Evolutionary conservation across 2,329 filamentous ascomycete species (phyloP), one percentile per base, ranked within the genome.

Genomic region (Colletotrichum musae): DNA sequence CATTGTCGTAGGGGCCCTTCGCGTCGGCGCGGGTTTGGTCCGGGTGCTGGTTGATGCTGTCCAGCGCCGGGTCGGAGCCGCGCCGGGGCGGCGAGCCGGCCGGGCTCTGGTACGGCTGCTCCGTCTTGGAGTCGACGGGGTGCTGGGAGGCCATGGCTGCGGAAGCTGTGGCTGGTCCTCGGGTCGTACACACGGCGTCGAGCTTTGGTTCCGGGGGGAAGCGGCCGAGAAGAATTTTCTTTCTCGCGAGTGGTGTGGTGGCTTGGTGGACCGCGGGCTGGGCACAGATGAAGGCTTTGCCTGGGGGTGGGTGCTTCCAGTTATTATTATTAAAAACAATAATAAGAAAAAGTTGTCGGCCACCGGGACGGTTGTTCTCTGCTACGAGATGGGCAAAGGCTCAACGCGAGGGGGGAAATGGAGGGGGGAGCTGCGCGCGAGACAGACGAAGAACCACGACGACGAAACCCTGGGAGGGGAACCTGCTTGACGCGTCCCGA

Each of bases 1-100:
- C 80, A 58, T 88, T 82, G 70, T 85, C 82, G 60, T 80, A 71
- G 71, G 80, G 73, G 68, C 58, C 68, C 74, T 75, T 65, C 61
- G 77, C 72, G 47, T 79, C 73, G 45, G 79, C 72, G 70, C 80
- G 72, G 67, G 78, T 84, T 21, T 75, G 71, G 73, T 87, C 85
- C 13, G 74, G 76, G 64, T 84, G 84, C 75, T 85, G 83, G 73
- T 83, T 76, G 15, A 75, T 71, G 52, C 79, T 77, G 47, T 83
- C 77, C 58, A 81, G 75, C 18, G 77, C 78, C 43, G 77, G 77
- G 63, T 79, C 77, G 28, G 77, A 72, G 66, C 75, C 76, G 69
- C 76, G 73, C 47, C 75, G 76, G 68, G 73, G 58, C 41, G 60
- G 64, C 39, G 70, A 60, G 26, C 58, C 64, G 50, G 54, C 50